These are phyloP conservation scores for Skeletonema grethae DNA, from an alignment of 108 stramenopile species.

Conservation along the genomic window DNA sequence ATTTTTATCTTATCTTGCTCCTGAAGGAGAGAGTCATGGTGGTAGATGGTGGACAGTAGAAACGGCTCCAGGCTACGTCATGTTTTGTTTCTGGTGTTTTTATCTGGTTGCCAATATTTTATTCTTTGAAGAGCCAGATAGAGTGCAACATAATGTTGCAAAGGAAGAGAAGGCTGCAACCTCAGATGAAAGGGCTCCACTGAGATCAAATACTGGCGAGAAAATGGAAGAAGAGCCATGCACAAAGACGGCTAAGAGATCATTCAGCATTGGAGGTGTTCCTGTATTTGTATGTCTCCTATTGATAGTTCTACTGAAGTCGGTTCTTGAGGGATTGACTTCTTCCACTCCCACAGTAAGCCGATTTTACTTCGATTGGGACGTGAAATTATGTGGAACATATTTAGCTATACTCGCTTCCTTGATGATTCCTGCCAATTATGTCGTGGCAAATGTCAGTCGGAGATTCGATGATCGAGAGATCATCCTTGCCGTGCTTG, in stretches of 20 bases:
- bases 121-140: slow-evolving; percentile 81
- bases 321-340: slow-evolving; percentile 34
- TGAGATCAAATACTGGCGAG: neutral
- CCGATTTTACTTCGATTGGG: slow-evolving; percentile 50
- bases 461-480: slow-evolving; percentile 47
- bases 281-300: slow-evolving; percentile 37
- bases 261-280: slow-evolving; percentile 16
- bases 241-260: neutral
- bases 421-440: slow-evolving; percentile 43
- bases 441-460: slow-evolving; percentile 35
- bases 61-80: slow-evolving; percentile 82
- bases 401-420: slow-evolving; percentile 41
- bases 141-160: slow-evolving; percentile 4
- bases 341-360: slow-evolving; percentile 47
- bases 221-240: neutral
- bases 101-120: slow-evolving; percentile 54
- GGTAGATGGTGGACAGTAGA: slow-evolving; percentile 55
- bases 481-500: slow-evolving; percentile 39
- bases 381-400: slow-evolving; percentile 29
- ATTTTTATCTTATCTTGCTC: slow-evolving; percentile 52
- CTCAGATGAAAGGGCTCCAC: slow-evolving; percentile 1
- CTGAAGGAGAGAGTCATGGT: slow-evolving; percentile 4
- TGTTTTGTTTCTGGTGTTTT: slow-evolving; percentile 72
- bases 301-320: slow-evolving; percentile 36
- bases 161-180: slow-evolving; percentile 3